Base-by-base conservation (phyloP, 176 grass and related monocot genomes). In the Oropetium thomaeum region DNA sequence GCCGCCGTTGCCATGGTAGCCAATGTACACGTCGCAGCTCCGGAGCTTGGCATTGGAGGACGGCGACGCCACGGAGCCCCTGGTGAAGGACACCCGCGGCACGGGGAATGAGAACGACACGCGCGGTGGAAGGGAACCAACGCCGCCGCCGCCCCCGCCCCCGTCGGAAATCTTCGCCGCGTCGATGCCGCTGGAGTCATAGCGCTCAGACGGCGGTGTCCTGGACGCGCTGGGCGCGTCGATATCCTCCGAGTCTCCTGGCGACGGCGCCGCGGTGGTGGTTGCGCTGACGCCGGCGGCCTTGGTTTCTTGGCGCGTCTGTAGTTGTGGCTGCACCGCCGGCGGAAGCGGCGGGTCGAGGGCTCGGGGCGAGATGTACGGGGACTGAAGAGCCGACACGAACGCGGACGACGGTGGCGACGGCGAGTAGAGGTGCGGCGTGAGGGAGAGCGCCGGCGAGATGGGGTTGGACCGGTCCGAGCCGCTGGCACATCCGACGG, bases 41-140 rank as follows among this genome's bases (percentile, higher is more conserved):
- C 89, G 84, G 69, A 99, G 89, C 89, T 96, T 99, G 59, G 92
- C 72, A 65, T 99, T 95, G 51, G 96, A 92, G 27, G 91, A 90
- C 61, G 94, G 86, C n/a, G 96, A 88, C 23, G 79, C 82, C 12
- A 82, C 72, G 30, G 92, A 87, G 45, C 89, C 84, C 55, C 87
- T 83, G 19, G 91, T 89, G 75, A 96, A 92, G 43, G 96, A 99
- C 72, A 90, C 79, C 73, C 87, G 89, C 48, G 96, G 96, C 44
- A 92, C 87, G 1, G 96, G 96, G 82, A 99, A 99, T 43, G 96
- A 99, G 82, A 99, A 99, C 6, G 96, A 99, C 48, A 85, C 76
- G 8, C 91, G 91, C 10, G 91, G 88, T 29, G 27, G 80, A 4
- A 79, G 55, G 54, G 25, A 1, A 15, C 51, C 79, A 1, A 58